Evolutionary conservation across 352 stramenopile genomes (phyloP), one percentile per base, ranked within the genome.

Genomic region (Globisporangium takayamanum): DNA sequence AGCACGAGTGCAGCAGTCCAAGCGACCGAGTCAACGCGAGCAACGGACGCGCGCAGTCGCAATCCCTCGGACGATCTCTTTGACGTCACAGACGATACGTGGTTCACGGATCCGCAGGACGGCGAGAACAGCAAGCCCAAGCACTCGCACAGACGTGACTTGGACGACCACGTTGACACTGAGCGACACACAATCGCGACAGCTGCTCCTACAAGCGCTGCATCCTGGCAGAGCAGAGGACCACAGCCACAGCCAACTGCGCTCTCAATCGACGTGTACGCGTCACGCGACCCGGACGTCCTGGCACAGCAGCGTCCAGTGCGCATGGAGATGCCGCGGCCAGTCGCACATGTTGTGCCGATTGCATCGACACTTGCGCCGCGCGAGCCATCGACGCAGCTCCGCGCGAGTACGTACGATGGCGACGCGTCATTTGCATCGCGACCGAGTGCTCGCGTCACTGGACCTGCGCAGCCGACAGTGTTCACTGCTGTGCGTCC

Each of bases 81-180:
- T 59, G 73, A 87, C 45, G 58, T 57, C 26, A 59, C 60, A 5
- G 80, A 85, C 20, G 75, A 88, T 20, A 70, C 70, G 26, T 91
- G 78, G 80, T 91, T 91, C 69, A 70, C 59, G 0, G 78, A 91
- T 49, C 65, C 70, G 2, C 48, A 30, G 5, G 48, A 45, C 42
- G 28, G 18, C 44, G 44, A 55, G 11, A 33, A 2, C 20, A 26
- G 33, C 25, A 48, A 58, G 20, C 14, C 18, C 7, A 18, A 44
- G 44, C n/a, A 36, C 2, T 12, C 41, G 18, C 22, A 36, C 0
- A 10, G 39, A 14, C 48, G 30, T 3, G 39, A 33, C 39, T 5
- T 26, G 5, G 6, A 39, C n/a, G 49, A 20, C 22, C 30, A 51
- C 20, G 45, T 36, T 5, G 18, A 12, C 10, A 2, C 16, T 12